Percentiles rank a stretch among this genome's conserved stretches.
Conservation (phyloP, 768 basidiomycete species). For the Tulasnella sp. region DNA sequence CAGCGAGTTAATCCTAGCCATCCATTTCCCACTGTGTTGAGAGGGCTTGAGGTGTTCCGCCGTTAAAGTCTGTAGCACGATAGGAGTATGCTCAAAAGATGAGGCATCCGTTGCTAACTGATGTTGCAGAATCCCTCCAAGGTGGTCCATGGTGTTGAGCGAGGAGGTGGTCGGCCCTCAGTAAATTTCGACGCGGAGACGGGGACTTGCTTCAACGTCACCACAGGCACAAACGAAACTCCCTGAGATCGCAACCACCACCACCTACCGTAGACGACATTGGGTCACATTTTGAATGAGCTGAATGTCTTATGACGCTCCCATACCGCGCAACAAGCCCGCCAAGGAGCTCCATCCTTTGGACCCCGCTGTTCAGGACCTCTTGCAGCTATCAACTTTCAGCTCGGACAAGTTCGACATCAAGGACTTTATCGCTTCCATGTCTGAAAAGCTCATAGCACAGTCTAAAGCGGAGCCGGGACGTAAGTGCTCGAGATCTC, state of each 20-base stretch:
- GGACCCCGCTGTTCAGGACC: constrained; percentile 39
- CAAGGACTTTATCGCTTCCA: constrained; percentile 73
- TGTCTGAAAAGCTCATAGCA: constrained; percentile 79
- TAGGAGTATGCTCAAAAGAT: constrained; percentile 46
- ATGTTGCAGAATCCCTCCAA: constrained; percentile 51
- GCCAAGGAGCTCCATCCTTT: constrained; percentile 32
- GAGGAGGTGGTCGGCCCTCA: background rate
- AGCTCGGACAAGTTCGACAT: constrained; percentile 79
- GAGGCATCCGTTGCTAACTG: constrained; percentile 61
- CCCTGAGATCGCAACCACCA: background rate
- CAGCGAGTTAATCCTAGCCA: constrained; percentile 56
- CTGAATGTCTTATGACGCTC: constrained; percentile 1
- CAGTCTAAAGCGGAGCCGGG: constrained; percentile 76
- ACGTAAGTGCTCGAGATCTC: constrained; percentile 38
- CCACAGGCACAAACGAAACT: background rate
- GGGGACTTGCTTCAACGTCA: background rate
- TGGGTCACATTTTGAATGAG: background rate
- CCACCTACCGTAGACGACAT: background rate
- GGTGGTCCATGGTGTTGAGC: constrained; percentile 15
- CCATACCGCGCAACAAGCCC: background rate
- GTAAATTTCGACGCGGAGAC: background rate
- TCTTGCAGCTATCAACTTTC: constrained; percentile 24
- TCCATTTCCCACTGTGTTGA: constrained; percentile 63
- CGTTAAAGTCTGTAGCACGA: constrained; percentile 44
- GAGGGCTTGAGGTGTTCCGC: constrained; percentile 46